Percentiles rank a stretch among this genome's conserved stretches.
These are phyloP conservation scores for Wilcoxina mikolae DNA, from an alignment of 495 filamentous ascomycete genomes.

Conservation along the genomic window DNA sequence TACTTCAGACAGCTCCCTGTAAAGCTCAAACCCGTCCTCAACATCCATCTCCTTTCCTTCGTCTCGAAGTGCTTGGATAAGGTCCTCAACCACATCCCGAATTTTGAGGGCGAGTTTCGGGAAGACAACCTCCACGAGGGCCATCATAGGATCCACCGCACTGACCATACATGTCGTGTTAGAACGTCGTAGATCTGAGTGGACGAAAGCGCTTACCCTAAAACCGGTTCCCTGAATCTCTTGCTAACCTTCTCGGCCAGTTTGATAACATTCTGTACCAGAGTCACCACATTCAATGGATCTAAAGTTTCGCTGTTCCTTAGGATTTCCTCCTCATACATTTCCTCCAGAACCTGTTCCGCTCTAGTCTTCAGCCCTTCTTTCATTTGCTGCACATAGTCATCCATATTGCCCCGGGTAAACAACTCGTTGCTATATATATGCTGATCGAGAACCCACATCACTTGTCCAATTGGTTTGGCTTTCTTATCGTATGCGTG, in stretches of 20 bases:
- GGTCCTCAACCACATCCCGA: conserved; percentile 61
- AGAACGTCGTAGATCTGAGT: conserved; percentile 3
- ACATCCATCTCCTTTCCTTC: conserved; percentile 62
- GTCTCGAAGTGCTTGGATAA: conserved; percentile 53
- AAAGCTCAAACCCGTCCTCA: conserved; percentile 86
- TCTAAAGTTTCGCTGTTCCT: conserved; percentile 45
- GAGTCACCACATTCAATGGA: conserved; percentile 69
- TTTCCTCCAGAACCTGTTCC: conserved; percentile 44
- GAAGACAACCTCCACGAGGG: conserved; percentile 67
- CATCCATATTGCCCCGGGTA: conserved; percentile 49
- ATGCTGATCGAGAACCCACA: conserved; percentile 72
- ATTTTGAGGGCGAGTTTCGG: conserved; percentile 82
- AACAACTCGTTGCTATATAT: conserved; percentile 68
- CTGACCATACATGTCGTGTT: not conserved
- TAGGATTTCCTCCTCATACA: conserved; percentile 39
- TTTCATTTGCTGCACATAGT: conserved; percentile 53
- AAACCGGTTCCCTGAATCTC: conserved; percentile 48
- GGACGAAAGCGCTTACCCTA: conserved; percentile 44
- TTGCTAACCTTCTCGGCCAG: conserved; percentile 78
- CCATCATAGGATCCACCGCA: conserved; percentile 59
- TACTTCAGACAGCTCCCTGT: conserved; percentile 71
- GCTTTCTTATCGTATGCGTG: conserved; percentile 80
- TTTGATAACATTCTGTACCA: conserved; percentile 70
- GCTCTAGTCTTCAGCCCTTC: conserved; percentile 61
- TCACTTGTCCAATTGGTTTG: conserved; percentile 58